phyloP scores from a whole-genome alignment of 192 early-diverging fungal genomes.

The Umbelopsis ramanniana region DNA sequence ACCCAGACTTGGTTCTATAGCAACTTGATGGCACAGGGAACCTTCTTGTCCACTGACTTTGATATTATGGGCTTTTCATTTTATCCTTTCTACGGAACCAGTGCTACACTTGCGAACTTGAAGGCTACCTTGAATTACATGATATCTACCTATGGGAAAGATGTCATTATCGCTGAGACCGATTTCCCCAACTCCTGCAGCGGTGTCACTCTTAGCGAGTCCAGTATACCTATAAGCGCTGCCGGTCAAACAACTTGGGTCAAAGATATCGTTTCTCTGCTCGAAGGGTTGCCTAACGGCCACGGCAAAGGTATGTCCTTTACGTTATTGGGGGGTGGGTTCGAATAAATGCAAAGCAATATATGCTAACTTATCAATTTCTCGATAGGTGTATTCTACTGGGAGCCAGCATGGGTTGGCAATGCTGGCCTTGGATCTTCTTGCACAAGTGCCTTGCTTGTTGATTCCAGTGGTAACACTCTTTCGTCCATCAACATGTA shows the following conservation, averaged over 20 bases:
- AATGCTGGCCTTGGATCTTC: constrained; percentile 40
- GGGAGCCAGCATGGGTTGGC: constrained; percentile 40
- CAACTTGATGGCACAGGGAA: constrained; percentile 31
- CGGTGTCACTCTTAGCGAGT: constrained; percentile 25
- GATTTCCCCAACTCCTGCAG: constrained; percentile 37
- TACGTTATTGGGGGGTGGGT: not conserved
- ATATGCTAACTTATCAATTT: not conserved
- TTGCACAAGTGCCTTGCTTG: constrained; percentile 29
- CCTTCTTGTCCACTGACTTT: constrained; percentile 34
- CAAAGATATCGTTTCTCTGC: not conserved
- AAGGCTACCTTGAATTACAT: constrained; percentile 26
- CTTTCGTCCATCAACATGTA: constrained; percentile 19
- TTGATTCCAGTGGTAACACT: constrained; percentile 27
- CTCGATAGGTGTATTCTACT: constrained; percentile 33
- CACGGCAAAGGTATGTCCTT: constrained; percentile 4
- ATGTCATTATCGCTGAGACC: constrained; percentile 36
- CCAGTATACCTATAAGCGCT: constrained; percentile 24
- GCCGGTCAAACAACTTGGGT: constrained; percentile 24
- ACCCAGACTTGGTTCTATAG: constrained; percentile 30
- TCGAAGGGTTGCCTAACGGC: not conserved
- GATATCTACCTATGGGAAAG: constrained; percentile 33
- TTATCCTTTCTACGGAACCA: constrained; percentile 36
- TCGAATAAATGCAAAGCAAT: not conserved
- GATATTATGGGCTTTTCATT: constrained; percentile 43
- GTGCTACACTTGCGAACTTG: constrained; percentile 33